Evolutionary conservation across 2,329 filamentous ascomycete genomes (phyloP).

Genomic region (Colletotrichum sidae): DNA sequence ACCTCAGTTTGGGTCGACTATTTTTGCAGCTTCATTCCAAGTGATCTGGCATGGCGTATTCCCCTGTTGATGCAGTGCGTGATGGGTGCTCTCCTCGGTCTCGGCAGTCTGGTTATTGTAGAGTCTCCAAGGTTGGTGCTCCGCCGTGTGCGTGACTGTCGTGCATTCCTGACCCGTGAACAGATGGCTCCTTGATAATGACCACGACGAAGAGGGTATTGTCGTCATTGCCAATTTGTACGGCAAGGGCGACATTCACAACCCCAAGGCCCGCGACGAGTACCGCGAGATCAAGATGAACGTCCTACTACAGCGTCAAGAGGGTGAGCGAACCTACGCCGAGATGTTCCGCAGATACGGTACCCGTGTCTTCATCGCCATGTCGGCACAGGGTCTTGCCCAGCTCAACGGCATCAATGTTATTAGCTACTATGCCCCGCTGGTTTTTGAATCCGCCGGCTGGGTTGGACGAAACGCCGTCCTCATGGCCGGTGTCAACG

Average conservation of each 20-base stretch:
- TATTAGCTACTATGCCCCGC: slow-evolving; percentile 97
- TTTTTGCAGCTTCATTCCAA: slow-evolving; percentile 91
- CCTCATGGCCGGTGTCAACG: slow-evolving; percentile 97
- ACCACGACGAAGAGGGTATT: slow-evolving; percentile 98
- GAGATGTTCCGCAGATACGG: slow-evolving; percentile 97
- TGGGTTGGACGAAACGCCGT: slow-evolving; percentile 92
- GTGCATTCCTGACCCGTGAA: slow-evolving; percentile 13
- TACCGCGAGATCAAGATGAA: slow-evolving; percentile 99
- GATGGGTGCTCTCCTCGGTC: slow-evolving; percentile 87
- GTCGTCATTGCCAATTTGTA: slow-evolving; percentile 98
- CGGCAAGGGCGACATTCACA: slow-evolving; percentile 94
- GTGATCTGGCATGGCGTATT: slow-evolving; percentile 88
- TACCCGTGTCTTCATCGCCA: slow-evolving; percentile 95
- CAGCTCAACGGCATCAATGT: slow-evolving; percentile 99
- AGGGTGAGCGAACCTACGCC: slow-evolving; percentile 89
- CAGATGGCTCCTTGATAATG: slow-evolving; percentile 97
- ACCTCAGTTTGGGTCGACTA: slow-evolving; percentile 99
- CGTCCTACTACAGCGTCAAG: slow-evolving; percentile 90
- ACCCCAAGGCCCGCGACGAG: slow-evolving; percentile 91
- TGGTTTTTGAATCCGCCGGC: slow-evolving; percentile 97
- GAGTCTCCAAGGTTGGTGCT: slow-evolving; percentile 87
- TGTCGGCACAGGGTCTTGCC: slow-evolving; percentile 95
- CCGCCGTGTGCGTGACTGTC: slow-evolving; percentile 10
- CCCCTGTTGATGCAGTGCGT: slow-evolving; percentile 92
- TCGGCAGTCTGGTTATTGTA: slow-evolving; percentile 92